Conservation (phyloP, 2,329 filamentous ascomycete species). For the Cytospora piceicola region DNA sequence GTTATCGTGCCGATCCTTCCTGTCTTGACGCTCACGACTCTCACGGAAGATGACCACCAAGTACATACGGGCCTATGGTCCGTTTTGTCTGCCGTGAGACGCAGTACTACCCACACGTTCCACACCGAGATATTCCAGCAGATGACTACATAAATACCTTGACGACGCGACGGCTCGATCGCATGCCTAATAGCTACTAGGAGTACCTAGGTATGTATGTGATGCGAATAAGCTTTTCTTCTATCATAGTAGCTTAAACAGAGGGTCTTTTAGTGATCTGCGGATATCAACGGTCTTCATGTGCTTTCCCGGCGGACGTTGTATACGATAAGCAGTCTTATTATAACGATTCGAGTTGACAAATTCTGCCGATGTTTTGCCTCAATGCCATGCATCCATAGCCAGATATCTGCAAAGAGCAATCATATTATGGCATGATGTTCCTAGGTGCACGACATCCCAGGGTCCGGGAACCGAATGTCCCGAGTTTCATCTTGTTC, state of each 20-base stretch:
- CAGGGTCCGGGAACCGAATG: neutral
- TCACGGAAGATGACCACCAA: neutral
- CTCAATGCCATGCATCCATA: neutral
- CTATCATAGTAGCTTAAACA: neutral
- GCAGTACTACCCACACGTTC: neutral
- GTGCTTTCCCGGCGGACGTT: neutral
- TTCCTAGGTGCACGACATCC: neutral
- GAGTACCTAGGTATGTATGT: neutral
- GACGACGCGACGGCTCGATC: neutral
- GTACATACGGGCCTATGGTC: neutral
- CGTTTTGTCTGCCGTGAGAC: neutral
- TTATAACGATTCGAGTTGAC: neutral
- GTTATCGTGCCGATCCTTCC: neutral
- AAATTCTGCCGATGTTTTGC: neutral
- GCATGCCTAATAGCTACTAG: neutral
- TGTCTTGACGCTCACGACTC: neutral
- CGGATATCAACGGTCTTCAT: neutral
- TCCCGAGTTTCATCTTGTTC: neutral
- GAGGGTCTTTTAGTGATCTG: neutral
- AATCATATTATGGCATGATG: neutral
- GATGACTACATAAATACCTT: neutral
- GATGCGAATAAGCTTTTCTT: neutral
- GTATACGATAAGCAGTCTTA: neutral
- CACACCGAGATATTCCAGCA: neutral
- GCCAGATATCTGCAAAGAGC: neutral